Percentiles rank a stretch among this genome's conserved stretches.
Conservation (phyloP, 2,329 filamentous ascomycete genomes). For the Didymella pinodella region DNA sequence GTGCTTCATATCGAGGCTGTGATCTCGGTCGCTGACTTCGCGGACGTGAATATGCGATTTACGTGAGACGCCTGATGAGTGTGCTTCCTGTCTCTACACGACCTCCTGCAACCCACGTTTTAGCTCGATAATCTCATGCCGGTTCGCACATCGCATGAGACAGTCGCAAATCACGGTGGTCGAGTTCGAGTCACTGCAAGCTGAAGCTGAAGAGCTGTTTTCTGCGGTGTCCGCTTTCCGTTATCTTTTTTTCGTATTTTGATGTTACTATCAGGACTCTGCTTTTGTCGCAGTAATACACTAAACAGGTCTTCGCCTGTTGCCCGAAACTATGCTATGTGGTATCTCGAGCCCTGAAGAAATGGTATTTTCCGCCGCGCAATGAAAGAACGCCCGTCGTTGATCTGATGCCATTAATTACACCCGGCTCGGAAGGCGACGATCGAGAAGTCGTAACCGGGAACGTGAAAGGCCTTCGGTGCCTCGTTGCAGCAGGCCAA, state of each 20-base stretch:
- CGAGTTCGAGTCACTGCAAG: conserved; percentile 5
- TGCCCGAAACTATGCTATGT: conserved; percentile 35
- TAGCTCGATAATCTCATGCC: background rate
- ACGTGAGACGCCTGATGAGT: background rate
- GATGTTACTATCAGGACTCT: conserved; percentile 32
- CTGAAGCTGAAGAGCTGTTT: conserved; percentile 12
- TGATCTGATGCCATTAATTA: conserved; percentile 52
- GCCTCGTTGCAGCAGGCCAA: conserved; percentile 7
- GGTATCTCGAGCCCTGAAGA: conserved; percentile 36
- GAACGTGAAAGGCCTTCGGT: conserved; percentile 31
- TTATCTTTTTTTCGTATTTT: conserved; percentile 39
- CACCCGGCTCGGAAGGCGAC: conserved; percentile 41
- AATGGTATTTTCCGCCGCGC: conserved; percentile 37
- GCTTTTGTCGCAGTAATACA: conserved; percentile 36
- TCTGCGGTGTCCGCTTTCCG: conserved; percentile 32
- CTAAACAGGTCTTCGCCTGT: conserved; percentile 28
- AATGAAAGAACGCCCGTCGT: conserved; percentile 40
- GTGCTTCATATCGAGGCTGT: background rate
- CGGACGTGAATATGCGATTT: background rate
- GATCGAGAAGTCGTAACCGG: conserved; percentile 39
- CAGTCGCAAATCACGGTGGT: background rate
- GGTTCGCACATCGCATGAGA: background rate
- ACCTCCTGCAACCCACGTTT: background rate
- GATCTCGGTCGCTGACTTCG: background rate
- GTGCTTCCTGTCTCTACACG: background rate